These are phyloP conservation scores for Canavalia gladiata DNA, from an alignment of 306 rosid genomes.

Conservation along the genomic window DNA sequence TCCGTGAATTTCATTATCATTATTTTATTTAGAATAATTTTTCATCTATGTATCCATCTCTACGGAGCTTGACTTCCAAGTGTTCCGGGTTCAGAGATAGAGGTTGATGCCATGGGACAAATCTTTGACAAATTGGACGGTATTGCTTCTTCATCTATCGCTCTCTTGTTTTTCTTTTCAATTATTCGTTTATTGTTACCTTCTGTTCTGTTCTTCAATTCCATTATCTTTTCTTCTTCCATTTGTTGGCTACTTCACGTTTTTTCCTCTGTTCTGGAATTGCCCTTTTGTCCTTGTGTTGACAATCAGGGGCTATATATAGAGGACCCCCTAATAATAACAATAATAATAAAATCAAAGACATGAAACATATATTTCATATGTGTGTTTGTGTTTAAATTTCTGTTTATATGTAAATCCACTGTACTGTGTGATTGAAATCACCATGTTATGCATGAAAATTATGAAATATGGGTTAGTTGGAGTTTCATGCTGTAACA, in stretches of 20 bases:
- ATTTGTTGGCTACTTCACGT: not conserved
- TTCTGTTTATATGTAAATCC: not conserved
- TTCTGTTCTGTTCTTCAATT: not conserved
- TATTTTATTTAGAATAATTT: no score
- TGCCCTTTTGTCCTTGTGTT: not conserved
- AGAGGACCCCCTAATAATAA: not conserved
- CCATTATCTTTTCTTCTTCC: not conserved
- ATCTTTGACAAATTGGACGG: conserved; percentile 65
- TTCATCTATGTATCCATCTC: not conserved
- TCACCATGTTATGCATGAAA: conserved; percentile 13
- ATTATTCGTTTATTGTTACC: not conserved
- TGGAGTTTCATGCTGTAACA: not conserved
- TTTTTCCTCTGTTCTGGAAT: not conserved
- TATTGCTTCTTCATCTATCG: not conserved
- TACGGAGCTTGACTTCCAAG: not conserved
- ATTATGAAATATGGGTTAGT: conserved; percentile 17
- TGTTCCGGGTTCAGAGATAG: not conserved
- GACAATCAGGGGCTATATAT: not conserved
- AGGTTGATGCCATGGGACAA: conserved; percentile 64
- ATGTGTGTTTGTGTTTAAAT: not conserved
- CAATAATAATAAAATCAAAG: not conserved
- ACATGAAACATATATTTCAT: not conserved
- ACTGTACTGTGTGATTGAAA: not conserved
- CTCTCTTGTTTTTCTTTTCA: not conserved
- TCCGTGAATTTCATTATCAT: no score